These are phyloP conservation scores for Sphagnurus paluster DNA, from an alignment of 1,284 basidiomycete genomes.

Conservation along the genomic window DNA sequence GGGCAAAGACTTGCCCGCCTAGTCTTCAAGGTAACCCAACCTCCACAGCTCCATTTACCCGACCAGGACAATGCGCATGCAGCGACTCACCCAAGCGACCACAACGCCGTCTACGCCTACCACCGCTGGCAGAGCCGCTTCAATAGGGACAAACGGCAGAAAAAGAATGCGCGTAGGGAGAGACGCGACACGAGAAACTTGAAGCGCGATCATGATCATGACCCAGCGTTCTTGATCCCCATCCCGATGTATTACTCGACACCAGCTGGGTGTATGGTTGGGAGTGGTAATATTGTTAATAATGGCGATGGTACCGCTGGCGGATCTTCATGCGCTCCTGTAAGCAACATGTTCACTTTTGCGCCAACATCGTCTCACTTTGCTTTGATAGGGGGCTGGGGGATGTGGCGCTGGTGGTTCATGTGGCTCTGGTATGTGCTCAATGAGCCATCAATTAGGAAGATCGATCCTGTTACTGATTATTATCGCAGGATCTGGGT, in stretches of 20 bases:
- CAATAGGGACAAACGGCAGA: constrained; percentile 3
- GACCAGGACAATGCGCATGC: constrained; percentile 28
- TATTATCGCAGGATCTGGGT: background rate
- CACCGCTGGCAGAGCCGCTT: background rate
- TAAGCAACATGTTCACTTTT: background rate
- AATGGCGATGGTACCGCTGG: background rate
- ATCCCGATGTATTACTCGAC: constrained; percentile 9
- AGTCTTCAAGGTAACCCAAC: constrained; percentile 14
- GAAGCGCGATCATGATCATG: constrained; percentile 1
- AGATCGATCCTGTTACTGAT: background rate
- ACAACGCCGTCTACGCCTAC: constrained; percentile 11
- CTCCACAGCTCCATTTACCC: constrained; percentile 27
- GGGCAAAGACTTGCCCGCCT: constrained; percentile 37
- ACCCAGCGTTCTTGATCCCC: constrained; percentile 14
- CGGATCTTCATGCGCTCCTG: constrained; percentile 1
- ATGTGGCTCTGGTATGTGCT: background rate
- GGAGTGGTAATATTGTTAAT: background rate
- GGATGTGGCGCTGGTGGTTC: constrained; percentile 5
- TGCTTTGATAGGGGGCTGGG: constrained; percentile 1
- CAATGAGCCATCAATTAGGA: background rate
- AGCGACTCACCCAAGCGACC: constrained; percentile 40
- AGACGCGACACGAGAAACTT: background rate
- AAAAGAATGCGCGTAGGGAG: background rate
- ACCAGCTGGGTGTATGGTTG: background rate
- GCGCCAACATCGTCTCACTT: background rate